Evolutionary conservation across 345 rosid genomes (phyloP).

Genomic region (Brassica rapa): DNA sequence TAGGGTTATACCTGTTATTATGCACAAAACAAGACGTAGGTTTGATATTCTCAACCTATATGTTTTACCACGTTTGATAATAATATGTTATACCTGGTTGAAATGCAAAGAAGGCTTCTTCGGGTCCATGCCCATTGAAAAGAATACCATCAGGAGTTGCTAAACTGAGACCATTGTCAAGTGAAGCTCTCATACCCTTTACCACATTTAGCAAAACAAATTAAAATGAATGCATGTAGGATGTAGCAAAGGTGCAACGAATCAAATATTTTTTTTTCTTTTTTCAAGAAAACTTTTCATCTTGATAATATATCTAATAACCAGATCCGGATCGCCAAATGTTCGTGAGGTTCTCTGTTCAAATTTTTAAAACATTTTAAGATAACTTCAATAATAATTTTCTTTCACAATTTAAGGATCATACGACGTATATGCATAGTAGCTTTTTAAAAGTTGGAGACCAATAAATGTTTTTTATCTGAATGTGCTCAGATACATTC

Average conservation of each 20-base stretch:
- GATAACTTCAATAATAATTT: no score
- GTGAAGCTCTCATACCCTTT: conserved; percentile 41
- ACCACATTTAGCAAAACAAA: conserved; percentile 1
- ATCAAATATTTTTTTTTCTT: background rate
- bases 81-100: conserved; percentile 28
- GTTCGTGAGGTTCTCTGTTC: no score
- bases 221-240: background rate
- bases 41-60: no score
- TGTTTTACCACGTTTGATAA: no score
- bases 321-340: no score
- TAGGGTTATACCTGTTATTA: background rate
- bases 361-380: no score
- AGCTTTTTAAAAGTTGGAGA: no score
- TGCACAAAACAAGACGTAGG: no score
- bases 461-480: no score
- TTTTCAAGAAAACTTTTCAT: background rate
- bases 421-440: no score
- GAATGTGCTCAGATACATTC: no score
- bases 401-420: no score
- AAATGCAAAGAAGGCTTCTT: conserved; percentile 32
- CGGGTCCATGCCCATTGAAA: conserved; percentile 40
- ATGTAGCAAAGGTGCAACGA: background rate
- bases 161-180: conserved; percentile 34
- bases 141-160: conserved; percentile 37
- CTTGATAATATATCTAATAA: background rate